A percentile compares a stretch with the other conserved stretches of the same genome.
These are phyloP conservation scores for Phyllosticta paracitricarpa DNA, from an alignment of 2,329 filamentous ascomycete species.

Conservation along the genomic window DNA sequence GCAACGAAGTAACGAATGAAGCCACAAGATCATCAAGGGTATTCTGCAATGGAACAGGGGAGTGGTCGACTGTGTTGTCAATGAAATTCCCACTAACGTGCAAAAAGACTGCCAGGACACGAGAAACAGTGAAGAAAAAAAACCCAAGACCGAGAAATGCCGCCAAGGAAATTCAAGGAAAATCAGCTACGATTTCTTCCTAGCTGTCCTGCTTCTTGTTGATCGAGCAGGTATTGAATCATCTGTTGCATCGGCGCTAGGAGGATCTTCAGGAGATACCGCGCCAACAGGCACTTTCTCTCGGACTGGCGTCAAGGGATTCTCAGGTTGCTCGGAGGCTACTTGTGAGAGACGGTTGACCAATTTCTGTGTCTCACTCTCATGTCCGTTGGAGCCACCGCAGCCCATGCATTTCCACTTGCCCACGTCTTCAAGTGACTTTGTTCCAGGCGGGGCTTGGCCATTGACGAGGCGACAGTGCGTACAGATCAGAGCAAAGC, in stretches of 20 bases:
- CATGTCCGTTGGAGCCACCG: conserved; percentile 67
- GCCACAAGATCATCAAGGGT: not conserved
- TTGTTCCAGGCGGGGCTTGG: conserved; percentile 82
- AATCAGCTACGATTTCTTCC: conserved; percentile 18
- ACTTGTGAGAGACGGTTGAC: conserved; percentile 28
- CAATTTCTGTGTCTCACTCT: conserved; percentile 65
- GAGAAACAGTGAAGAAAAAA: not conserved
- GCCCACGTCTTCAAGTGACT: conserved; percentile 67
- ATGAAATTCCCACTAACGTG: not conserved
- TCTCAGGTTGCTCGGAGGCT: not conserved
- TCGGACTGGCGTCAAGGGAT: not conserved
- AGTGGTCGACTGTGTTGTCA: not conserved
- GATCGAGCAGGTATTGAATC: conserved; percentile 24
- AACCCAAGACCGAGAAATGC: not conserved
- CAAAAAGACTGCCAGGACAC: conserved; percentile 1
- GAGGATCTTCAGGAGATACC: not conserved
- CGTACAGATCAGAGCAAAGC: conserved; percentile 75
- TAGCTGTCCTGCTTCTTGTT: conserved; percentile 33
- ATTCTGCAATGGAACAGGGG: not conserved
- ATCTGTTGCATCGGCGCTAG: conserved; percentile 14
- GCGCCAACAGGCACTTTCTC: not conserved
- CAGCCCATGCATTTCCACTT: conserved; percentile 86
- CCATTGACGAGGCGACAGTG: conserved; percentile 86
- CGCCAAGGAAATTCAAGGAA: not conserved
- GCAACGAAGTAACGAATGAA: not conserved